Conservation (phyloP, 331 rosid genomes). For the Saraca asoca region DNA sequence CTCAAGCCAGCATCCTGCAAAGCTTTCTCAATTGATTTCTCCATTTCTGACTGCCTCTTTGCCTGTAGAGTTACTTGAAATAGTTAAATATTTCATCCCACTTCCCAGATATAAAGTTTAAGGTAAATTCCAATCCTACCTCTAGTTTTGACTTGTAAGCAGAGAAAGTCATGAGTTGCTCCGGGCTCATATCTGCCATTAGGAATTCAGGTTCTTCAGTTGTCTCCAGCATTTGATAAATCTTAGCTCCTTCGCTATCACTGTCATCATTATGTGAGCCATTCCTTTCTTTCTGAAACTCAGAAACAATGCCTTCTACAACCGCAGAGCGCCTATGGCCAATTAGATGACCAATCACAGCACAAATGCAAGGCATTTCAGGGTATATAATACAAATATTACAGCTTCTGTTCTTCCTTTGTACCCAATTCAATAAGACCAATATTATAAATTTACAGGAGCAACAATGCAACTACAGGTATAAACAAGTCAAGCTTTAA, state of each 20-base stretch:
- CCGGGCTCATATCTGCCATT: slow-evolving; percentile 94
- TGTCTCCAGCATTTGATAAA: slow-evolving; percentile 75
- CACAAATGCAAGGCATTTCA: not conserved
- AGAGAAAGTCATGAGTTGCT: slow-evolving; percentile 70
- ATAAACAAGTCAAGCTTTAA: no score
- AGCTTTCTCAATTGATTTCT: slow-evolving; percentile 70
- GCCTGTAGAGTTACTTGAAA: slow-evolving; percentile 54
- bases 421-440: slow-evolving; percentile 8
- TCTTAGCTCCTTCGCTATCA: slow-evolving; percentile 80
- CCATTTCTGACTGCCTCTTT: slow-evolving; percentile 66
- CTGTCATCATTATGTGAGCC: slow-evolving; percentile 48
- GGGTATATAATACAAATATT: not conserved
- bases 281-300: slow-evolving; percentile 59
- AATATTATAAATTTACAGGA: no score
- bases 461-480: no score
- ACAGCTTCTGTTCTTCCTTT: slow-evolving; percentile 1
- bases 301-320: slow-evolving; percentile 63
- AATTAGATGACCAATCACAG: slow-evolving; percentile 34
- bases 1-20: slow-evolving; percentile 69
- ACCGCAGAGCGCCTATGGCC: slow-evolving; percentile 64
- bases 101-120: slow-evolving; percentile 30
- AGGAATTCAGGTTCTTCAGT: slow-evolving; percentile 84
- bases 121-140: slow-evolving; percentile 49
- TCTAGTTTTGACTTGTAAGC: slow-evolving; percentile 70
- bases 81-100: slow-evolving; percentile 34